Evolutionary conservation across 108 stramenopile species (phyloP), one percentile per base, ranked within the genome.

Genomic region (Pelagomonas calceolata): DNA sequence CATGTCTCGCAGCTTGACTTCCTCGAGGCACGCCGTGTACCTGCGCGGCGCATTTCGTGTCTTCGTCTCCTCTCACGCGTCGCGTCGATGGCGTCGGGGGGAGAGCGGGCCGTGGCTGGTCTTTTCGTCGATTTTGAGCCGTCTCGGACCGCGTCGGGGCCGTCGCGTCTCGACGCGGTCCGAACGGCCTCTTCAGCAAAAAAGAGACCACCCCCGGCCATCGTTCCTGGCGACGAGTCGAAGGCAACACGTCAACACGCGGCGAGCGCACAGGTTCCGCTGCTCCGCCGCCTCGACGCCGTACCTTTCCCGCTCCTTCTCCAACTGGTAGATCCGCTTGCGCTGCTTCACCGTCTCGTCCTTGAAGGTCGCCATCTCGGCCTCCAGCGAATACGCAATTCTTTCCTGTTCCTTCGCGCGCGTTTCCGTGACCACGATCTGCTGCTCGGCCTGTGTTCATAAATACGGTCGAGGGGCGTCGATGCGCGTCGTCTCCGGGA

Each of bases 251-350:
- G n/a, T n/a, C n/a, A n/a, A n/a, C n/a, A n/a, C n/a, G n/a, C n/a
- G n/a, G n/a, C n/a, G 39, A 12, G 12, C 9, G 39, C 12, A 43
- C 63, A 82, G 75, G 32, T 75, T 71, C 73, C 79, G 82, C 33
- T 81, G 78, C 67, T 88, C 87, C 60, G 70, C 75, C 0, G 85
- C 78, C 77, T 91, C 88, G 60, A 75, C 76, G 34, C 88, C 85
- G 67, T 87, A 78, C 70, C 82, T 78, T 77, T 87, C 87, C 31
- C 89, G 81, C 69, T 90, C 89, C 63, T 85, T 85, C 83, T 90
- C 88, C 21, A 87, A 73, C 64, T 86, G 84, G 64, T 80, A 83
- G 32, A 86, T 75, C 66, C 73, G 64, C 67, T 82, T 84, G 37
- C 80, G 74, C 69, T 79, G 70, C 51, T 79, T 80, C 34, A 44